A percentile compares a stretch with the other conserved stretches of the same genome.
Conservation (phyloP, 176 grass and related monocot species). For the Musa troglodytarum region DNA sequence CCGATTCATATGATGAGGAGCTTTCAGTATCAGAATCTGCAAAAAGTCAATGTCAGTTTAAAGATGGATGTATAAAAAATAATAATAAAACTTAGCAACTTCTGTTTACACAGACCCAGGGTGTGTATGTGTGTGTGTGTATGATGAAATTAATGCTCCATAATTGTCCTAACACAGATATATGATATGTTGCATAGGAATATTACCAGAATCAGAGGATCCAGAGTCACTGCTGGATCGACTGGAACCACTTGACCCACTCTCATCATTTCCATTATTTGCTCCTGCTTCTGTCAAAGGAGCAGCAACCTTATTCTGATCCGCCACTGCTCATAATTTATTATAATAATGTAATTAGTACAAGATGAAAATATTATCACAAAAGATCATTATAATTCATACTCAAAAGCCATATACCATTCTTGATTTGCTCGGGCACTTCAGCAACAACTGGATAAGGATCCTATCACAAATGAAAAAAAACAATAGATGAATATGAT, state of each 20-base stretch:
- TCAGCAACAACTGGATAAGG: slow-evolving; percentile 36
- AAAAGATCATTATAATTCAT: neutral
- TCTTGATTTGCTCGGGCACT: slow-evolving; percentile 30
- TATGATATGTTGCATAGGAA: slow-evolving; percentile 9
- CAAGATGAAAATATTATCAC: slow-evolving; percentile 14
- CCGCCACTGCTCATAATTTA: slow-evolving; percentile 28
- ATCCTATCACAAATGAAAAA: slow-evolving; percentile 23
- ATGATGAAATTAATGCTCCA: no score
- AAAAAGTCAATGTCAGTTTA: slow-evolving; percentile 1
- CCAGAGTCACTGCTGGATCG: slow-evolving; percentile 87
- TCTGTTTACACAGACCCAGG: neutral
- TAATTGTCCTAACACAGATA: no score
- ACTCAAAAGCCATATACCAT: slow-evolving; percentile 25
- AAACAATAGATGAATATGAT: neutral
- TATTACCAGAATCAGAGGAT: slow-evolving; percentile 83
- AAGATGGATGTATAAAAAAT: neutral
- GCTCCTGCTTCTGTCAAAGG: slow-evolving; percentile 31
- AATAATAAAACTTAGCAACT: neutral
- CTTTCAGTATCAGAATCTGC: slow-evolving; percentile 94
- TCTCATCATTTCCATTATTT: slow-evolving; percentile 43
- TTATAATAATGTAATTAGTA: slow-evolving; percentile 10
- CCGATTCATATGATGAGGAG: slow-evolving; percentile 73
- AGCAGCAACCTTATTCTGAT: slow-evolving; percentile 46
- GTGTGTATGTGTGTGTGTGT: no score
- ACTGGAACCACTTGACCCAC: slow-evolving; percentile 73